phyloP scores from a whole-genome alignment of 2,329 filamentous ascomycete genomes.

The Fusarium sp. region DNA sequence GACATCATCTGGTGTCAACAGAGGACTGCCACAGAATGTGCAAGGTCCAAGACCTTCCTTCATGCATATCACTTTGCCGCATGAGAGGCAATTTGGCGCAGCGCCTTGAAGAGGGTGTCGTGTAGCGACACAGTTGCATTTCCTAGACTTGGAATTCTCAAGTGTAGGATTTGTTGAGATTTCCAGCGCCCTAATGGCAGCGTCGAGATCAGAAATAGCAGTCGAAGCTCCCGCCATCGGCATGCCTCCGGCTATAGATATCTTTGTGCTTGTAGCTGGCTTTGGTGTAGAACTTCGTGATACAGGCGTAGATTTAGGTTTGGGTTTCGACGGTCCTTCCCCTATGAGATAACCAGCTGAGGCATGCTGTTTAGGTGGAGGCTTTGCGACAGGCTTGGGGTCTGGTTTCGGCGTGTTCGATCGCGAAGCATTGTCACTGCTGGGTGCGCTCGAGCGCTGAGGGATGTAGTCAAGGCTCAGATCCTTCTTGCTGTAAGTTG shows the following conservation, averaged over 20 bases:
- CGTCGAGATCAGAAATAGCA: conserved; percentile 74
- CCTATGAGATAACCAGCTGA: conserved; percentile 84
- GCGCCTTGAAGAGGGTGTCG: conserved; percentile 89
- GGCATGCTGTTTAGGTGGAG: conserved; percentile 63
- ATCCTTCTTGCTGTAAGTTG: conserved; percentile 78
- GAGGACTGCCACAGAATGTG: conserved; percentile 82
- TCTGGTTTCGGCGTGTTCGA: conserved; percentile 48
- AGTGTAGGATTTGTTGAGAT: conserved; percentile 88
- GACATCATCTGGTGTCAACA: conserved; percentile 78
- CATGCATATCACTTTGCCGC: conserved; percentile 94
- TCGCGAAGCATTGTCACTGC: conserved; percentile 49
- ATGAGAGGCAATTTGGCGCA: conserved; percentile 90
- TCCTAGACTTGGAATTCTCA: conserved; percentile 63
- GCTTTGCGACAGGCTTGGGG: conserved; percentile 47
- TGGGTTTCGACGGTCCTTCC: conserved; percentile 69
- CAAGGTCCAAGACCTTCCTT: conserved; percentile 95
- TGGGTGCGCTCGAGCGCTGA: conserved; percentile 53
- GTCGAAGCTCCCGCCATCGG: conserved; percentile 85
- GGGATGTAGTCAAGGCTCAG: conserved; percentile 78
- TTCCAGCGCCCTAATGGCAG: conserved; percentile 88
- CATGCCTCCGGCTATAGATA: conserved; percentile 78
- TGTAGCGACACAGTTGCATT: conserved; percentile 88
- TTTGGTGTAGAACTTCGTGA: conserved; percentile 66
- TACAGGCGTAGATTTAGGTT: conserved; percentile 62
- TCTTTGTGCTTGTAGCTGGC: conserved; percentile 66